Evolutionary conservation across 1,139 yeast species (phyloP), one percentile per base, ranked within the genome.

Genomic region (Yamadazyma epiphylla): DNA sequence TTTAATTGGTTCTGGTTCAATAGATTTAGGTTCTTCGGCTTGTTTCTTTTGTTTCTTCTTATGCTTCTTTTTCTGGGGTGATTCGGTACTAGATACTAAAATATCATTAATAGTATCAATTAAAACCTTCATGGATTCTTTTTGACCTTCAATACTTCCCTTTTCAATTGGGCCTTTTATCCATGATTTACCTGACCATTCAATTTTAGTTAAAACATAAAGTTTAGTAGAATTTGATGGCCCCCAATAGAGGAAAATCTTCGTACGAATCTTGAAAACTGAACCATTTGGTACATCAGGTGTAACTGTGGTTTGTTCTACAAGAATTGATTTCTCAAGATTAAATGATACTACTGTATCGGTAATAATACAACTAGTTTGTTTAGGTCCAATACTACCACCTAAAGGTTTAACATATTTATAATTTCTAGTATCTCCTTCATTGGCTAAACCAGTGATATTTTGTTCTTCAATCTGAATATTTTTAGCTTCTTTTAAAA

Each of bases 211-310:
- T 4, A 79, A 67, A 12, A 80, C 78, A 29, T 66, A 63, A 27
- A 89, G 41, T 33, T 68, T 70, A 3, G 97, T 87, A 8, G 61
- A 41, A 55, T 88, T 87, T 41, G 74, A 70, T 3, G 70, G 69
- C 1, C 76, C 94, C 98, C 98, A 94, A 25, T 80, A 72, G 12
- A 89, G 51, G 39, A 70, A 77, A 10, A 76, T 60, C 34, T 77
- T 72, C 0, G 96, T 84, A 33, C 75, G 72, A 5, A 89, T 83
- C 31, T 77, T 70, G 55, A 94, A 94, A 2, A 86, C 70, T 44
- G 73, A 75, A 4, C 99, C 99, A 35, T 88, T 82, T 1, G 99
- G 99, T 9, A 94, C 97, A 58, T 91, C 97, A 0, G 97, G 98
- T 0, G 96, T 84, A 15, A 69, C 69, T 0, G 95, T 84, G 1